A percentile compares a stretch with the other conserved stretches of the same genome.
Evolutionary conservation across 2,329 filamentous ascomycete genomes (phyloP).

Genomic region (Arthroderma sp.): DNA sequence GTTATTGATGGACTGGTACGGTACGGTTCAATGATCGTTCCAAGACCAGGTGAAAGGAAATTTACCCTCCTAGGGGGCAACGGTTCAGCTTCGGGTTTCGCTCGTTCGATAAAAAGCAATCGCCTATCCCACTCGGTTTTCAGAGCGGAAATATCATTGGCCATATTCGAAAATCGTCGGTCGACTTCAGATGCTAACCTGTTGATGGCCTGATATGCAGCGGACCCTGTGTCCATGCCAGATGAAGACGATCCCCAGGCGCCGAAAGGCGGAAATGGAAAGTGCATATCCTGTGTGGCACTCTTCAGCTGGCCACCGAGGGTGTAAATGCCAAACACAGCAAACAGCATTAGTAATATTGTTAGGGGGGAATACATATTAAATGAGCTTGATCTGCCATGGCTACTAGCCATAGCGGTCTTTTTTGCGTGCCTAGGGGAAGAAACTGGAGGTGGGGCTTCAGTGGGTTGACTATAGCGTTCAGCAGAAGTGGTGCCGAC

Average conservation of each 20-base stretch:
- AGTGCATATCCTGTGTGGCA: constrained; percentile 10
- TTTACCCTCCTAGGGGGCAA: constrained; percentile 44
- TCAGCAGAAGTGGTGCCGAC: no score
- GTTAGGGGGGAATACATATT: background rate
- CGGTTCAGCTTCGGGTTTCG: constrained; percentile 9
- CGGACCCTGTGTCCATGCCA: constrained; percentile 6
- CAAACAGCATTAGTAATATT: constrained; percentile 9
- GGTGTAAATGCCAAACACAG: constrained; percentile 9
- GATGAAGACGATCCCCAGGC: background rate
- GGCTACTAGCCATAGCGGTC: no score
- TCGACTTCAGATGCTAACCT: constrained; percentile 10
- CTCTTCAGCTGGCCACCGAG: constrained; percentile 8
- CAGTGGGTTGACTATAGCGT: no score
- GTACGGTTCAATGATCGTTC: constrained; percentile 49
- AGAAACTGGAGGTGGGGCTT: no score
- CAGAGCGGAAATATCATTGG: constrained; percentile 8
- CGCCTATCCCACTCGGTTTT: constrained; percentile 10
- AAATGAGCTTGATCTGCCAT: no score
- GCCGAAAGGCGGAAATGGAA: constrained; percentile 1
- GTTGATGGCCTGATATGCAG: constrained; percentile 5
- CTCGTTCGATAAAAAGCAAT: constrained; percentile 8
- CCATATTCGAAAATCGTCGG: constrained; percentile 8
- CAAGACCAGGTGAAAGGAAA: constrained; percentile 54
- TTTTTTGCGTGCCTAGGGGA: no score
- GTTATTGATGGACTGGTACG: constrained; percentile 46